Evolutionary conservation across 495 filamentous ascomycete species (phyloP).

Genomic region (Penicillium argentinense): DNA sequence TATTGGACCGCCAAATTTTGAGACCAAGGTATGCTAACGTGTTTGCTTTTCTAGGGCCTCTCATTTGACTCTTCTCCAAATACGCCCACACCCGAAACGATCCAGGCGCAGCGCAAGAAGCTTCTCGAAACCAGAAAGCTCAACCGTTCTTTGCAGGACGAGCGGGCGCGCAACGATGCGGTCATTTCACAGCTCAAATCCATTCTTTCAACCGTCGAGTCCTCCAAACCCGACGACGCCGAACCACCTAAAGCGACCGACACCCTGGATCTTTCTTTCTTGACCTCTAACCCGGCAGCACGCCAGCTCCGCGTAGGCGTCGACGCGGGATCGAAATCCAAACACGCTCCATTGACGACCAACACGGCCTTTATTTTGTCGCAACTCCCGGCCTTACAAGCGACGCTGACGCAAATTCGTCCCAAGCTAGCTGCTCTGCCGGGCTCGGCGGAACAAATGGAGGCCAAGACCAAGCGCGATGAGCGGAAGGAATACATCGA

Average conservation of each 20-base stretch:
- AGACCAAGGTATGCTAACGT: too few species aligned
- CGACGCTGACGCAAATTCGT: slow-evolving; percentile 61
- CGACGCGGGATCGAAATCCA: slow-evolving; percentile 33
- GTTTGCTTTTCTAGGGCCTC: slow-evolving; percentile 39
- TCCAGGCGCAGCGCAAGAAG: slow-evolving; percentile 70
- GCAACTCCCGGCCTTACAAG: slow-evolving; percentile 76
- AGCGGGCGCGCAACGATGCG: slow-evolving; percentile 72
- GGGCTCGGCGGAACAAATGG: slow-evolving; percentile 27
- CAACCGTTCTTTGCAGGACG: slow-evolving; percentile 69
- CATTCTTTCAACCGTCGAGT: slow-evolving; percentile 45
- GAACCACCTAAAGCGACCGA: slow-evolving; percentile 9
- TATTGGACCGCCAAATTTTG: too few species aligned
- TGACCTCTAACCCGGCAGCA: slow-evolving; percentile 49
- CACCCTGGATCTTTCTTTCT: slow-evolving; percentile 50
- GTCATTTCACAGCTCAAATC: slow-evolving; percentile 64
- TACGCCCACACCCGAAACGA: slow-evolving; percentile 59
- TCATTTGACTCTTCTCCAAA: slow-evolving; percentile 33
- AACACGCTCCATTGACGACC: slow-evolving; percentile 59
- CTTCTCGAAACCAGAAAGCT: slow-evolving; percentile 80
- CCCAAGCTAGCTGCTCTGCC: slow-evolving; percentile 57
- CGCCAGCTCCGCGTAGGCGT: slow-evolving; percentile 46
- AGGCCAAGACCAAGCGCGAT: slow-evolving; percentile 43
- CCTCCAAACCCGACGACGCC: slow-evolving; percentile 23
- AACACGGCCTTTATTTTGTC: slow-evolving; percentile 76
- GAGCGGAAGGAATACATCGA: slow-evolving; percentile 77